Base-by-base conservation (phyloP, 192 early-diverging fungal species). In the Backusella mclennaniae region DNA sequence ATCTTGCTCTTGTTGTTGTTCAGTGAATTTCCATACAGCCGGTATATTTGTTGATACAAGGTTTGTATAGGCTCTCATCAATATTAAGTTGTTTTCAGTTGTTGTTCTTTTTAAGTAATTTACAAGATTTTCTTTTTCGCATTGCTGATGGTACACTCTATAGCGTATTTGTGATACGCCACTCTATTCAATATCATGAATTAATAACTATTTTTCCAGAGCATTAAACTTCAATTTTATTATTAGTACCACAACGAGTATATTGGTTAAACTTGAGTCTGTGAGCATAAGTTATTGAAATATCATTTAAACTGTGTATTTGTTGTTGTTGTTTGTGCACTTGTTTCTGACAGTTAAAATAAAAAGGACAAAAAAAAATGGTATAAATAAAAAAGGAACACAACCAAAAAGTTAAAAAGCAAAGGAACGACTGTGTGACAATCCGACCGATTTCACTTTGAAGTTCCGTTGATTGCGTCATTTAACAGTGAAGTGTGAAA, bases 151-250 rank as follows among this genome's bases (percentile, higher is more conserved):
- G 67, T 82, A 82, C 17, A 75, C 76, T 74, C 80, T 59, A 74
- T 78, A 78, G 14, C 80, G 76, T 69, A 82, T 82, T 67, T 82
- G 80, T 15, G 76, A 78, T 52, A 82, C 73, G 39, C 80, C 80
- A 38, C 76, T 78, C 80, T 82, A 71, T 53, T 26, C 38, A 73
- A 66, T 35, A 59, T 59, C 73, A 53, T 5, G 33, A 29, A 39
- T 31, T 49, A 49, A 17, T n/a, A 35, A 15, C 14, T 26, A 12
- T 38, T 41, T 5, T 36, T 69, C 26, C 7, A 36, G 9, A 67
- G n/a, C 26, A 42, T 29, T 63, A 63, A 49, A 31, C 11, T 31
- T 69, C 4, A 68, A 17, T 14, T 56, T 56, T 36, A 33, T 35
- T 42, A 14, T 67, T 9, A 11, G 31, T 79, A 79, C 78, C 73